These are phyloP conservation scores for Phytophthora pistaciae DNA, from an alignment of 352 stramenopile species.

Conservation along the genomic window DNA sequence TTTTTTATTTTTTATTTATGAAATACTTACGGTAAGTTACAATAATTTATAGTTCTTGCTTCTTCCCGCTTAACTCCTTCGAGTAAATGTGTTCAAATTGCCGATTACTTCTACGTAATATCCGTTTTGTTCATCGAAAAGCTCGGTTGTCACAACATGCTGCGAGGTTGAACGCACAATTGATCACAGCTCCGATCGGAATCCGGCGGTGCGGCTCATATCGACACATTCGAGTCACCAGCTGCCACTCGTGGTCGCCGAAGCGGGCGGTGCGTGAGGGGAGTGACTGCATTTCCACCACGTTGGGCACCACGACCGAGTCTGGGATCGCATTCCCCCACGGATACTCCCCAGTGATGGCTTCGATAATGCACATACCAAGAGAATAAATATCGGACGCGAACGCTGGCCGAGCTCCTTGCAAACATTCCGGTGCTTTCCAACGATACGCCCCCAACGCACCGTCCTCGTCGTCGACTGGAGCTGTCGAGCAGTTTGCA, in stretches of 20 bases:
- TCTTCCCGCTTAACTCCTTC: too few species aligned
- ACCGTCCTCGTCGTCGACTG: neutral
- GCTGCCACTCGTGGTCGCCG: slow-evolving; percentile 10
- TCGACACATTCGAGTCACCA: slow-evolving; percentile 15
- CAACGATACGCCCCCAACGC: slow-evolving; percentile 19
- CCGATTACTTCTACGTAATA: too few species aligned
- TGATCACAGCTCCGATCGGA: slow-evolving; percentile 9
- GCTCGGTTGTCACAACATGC: neutral
- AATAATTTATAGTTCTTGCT: too few species aligned
- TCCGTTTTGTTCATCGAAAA: too few species aligned
- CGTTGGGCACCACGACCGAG: slow-evolving; percentile 4
- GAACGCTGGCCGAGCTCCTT: slow-evolving; percentile 10
- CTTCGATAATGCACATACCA: slow-evolving; percentile 24
- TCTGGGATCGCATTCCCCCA: slow-evolving; percentile 19
- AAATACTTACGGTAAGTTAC: too few species aligned
- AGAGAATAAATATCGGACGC: slow-evolving; percentile 25
- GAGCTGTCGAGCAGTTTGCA: neutral
- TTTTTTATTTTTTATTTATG: neutral
- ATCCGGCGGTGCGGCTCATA: slow-evolving; percentile 8
- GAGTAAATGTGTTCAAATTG: too few species aligned
- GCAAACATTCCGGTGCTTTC: slow-evolving; percentile 26
- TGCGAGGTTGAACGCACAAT: slow-evolving; percentile 11
- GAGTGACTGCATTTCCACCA: slow-evolving; percentile 5
- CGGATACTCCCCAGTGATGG: slow-evolving; percentile 16
- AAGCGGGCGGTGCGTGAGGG: slow-evolving; percentile 1